Percentiles rank a stretch among this genome's conserved stretches.
Evolutionary conservation across 306 rosid genomes (phyloP).

Genomic region (Vigna reflexopilosa): DNA sequence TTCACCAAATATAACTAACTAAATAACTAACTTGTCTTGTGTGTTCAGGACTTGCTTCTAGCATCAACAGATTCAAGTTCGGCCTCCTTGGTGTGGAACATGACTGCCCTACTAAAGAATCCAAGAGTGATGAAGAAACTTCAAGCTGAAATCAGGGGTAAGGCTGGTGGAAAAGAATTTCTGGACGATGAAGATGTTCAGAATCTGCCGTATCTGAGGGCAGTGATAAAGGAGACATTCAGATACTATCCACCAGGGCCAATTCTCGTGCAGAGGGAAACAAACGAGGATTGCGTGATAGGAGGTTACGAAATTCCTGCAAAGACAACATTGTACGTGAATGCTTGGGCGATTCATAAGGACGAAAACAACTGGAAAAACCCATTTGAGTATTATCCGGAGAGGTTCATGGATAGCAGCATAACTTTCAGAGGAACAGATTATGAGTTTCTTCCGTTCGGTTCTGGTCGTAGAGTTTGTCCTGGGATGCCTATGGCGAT

Average conservation of each 20-base stretch:
- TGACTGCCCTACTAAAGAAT: constrained; percentile 27
- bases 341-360: constrained; percentile 23
- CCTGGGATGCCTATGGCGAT: constrained; percentile 30
- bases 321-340: constrained; percentile 25
- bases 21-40: too few species aligned
- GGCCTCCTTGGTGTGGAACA: neutral
- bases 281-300: neutral
- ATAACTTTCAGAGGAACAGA: neutral
- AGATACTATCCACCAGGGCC: neutral
- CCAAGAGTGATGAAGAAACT: constrained; percentile 26
- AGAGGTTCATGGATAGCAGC: constrained; percentile 12
- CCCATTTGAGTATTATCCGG: constrained; percentile 16
- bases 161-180: neutral
- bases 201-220: constrained; percentile 28
- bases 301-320: too few species aligned
- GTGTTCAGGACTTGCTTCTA: constrained; percentile 16
- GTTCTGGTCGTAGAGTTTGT: constrained; percentile 29
- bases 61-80: constrained; percentile 28
- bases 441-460: constrained; percentile 25
- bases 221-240: constrained; percentile 21
- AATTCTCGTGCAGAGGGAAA: constrained; percentile 15
- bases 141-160: constrained; percentile 7
- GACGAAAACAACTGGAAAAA: constrained; percentile 28
- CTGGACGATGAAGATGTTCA: constrained; percentile 16
- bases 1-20: too few species aligned